Percentiles rank a stretch among this genome's conserved stretches.
Evolutionary conservation across 352 stramenopile genomes (phyloP).

Genomic region (Phytophthora citricola): DNA sequence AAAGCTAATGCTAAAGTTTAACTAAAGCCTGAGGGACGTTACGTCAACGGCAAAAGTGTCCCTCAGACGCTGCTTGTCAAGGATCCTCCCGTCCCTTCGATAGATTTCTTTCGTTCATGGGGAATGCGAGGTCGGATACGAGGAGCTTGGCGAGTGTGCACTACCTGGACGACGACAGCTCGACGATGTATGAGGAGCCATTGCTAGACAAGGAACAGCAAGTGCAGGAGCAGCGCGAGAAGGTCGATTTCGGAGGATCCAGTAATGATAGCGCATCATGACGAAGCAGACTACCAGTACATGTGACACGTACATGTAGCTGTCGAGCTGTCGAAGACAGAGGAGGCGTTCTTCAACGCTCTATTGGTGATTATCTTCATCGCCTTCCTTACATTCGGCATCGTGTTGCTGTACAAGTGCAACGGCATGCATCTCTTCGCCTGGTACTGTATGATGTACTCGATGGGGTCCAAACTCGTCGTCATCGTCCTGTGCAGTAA

Average conservation of each 20-base stretch:
- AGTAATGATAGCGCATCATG: constrained; percentile 59
- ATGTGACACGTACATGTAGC: too few species aligned
- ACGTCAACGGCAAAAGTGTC: constrained; percentile 14
- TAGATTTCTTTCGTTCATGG: constrained; percentile 31
- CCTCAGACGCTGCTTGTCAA: constrained; percentile 14
- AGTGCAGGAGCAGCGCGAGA: constrained; percentile 31
- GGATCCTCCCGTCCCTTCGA: constrained; percentile 25
- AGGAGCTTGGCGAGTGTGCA: constrained; percentile 43
- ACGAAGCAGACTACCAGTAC: too few species aligned
- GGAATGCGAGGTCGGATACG: constrained; percentile 45
- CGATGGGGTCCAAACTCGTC: constrained; percentile 75
- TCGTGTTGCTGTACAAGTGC: constrained; percentile 88
- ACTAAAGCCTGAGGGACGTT: constrained; percentile 10
- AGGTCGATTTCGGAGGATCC: constrained; percentile 45
- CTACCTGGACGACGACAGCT: constrained; percentile 33
- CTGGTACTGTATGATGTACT: constrained; percentile 84
- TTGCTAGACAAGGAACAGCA: constrained; percentile 45
- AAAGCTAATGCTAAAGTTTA: too few species aligned
- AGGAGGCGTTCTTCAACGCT: constrained; percentile 77
- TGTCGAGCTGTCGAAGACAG: constrained; percentile 61
- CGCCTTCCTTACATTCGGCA: constrained; percentile 73
- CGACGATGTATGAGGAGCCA: constrained; percentile 60
- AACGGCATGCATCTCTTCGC: constrained; percentile 80
- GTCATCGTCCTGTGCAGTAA: constrained; percentile 62
- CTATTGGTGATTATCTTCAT: constrained; percentile 86